Base-by-base conservation (phyloP, 352 stramenopile species). In the Globisporangium orthogonon region DNA sequence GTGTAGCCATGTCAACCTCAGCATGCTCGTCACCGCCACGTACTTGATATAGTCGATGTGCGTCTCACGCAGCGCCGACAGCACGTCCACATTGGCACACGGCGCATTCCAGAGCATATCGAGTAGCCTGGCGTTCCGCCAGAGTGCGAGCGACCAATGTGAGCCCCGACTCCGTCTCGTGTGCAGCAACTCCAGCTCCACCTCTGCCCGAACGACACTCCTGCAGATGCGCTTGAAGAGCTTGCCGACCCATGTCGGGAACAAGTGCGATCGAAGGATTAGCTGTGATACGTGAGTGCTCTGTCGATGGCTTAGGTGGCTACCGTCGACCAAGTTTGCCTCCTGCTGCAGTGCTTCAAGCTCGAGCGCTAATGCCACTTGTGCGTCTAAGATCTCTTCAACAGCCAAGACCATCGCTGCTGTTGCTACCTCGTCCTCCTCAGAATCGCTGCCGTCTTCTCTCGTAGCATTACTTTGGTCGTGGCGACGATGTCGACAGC, bases 1-100 rank as follows among this genome's bases (percentile, higher is more conserved):
- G 39, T 48, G 43, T 48, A 48, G 43, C 43, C 43, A 48, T 48
- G 13, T 10, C 43, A 5, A 23, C 41, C 28, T 11, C 17, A 48
- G 3, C 43, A 14, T 7, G 4, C 41, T 17, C 15, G 28, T 9
- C 10, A 41, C 5, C 7, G 46, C 4, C 15, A 63, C 76, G 52
- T 56, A 88, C 78, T 86, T 70, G 44, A 88, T 63, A 58, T 73
- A 74, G 49, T 86, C 75, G 28, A 68, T 63, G 46, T 64, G 71
- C 4, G 54, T 60, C 23, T 60, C 65, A 11, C 65, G 31, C 6
- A 84, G 49, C 28, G 71, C 37, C 4, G 53, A 40, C 17, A 76
- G 61, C 39, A 76, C 65, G 51, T 64, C 60, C 4, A 51, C 30
- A 13, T 33, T 43, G 7, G 56, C 18, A 7, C 33, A 52, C 15